Conservation (phyloP, 139 green algal species). For the Volvox africanus region DNA sequence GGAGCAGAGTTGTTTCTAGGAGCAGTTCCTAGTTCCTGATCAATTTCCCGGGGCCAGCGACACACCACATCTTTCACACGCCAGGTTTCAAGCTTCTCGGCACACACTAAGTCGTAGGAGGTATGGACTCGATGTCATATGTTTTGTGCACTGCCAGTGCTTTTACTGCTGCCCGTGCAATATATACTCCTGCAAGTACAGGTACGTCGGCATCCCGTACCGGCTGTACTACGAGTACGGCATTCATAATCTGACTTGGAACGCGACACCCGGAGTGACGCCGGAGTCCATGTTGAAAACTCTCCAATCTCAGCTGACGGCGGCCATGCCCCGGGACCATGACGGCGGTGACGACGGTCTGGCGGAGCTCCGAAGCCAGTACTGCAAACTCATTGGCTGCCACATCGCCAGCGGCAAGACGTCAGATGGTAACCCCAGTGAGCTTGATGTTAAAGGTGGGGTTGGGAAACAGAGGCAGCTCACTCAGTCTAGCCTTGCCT, state of each 20-base stretch:
- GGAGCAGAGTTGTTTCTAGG: no score
- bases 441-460: no score
- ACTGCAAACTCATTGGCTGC: conserved; percentile 14
- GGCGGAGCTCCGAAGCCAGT: neutral
- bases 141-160: no score
- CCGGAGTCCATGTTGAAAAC: neutral
- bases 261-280: neutral
- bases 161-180: neutral
- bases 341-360: neutral
- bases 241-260: conserved; percentile 16
- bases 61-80: no score
- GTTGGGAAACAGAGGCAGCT: no score
- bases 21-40: no score
- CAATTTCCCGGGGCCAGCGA: no score
- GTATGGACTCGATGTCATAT: no score
- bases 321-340: neutral
- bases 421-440: no score
- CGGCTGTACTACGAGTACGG: conserved; percentile 5
- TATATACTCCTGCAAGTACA: neutral
- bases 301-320: neutral
- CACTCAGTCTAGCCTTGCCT: no score
- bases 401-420: neutral
- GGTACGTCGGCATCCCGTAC: neutral
- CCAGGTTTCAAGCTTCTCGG: no score
- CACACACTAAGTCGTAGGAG: no score